Conservation (phyloP, 352 stramenopile genomes). For the Pythium pectinolyticum region DNA sequence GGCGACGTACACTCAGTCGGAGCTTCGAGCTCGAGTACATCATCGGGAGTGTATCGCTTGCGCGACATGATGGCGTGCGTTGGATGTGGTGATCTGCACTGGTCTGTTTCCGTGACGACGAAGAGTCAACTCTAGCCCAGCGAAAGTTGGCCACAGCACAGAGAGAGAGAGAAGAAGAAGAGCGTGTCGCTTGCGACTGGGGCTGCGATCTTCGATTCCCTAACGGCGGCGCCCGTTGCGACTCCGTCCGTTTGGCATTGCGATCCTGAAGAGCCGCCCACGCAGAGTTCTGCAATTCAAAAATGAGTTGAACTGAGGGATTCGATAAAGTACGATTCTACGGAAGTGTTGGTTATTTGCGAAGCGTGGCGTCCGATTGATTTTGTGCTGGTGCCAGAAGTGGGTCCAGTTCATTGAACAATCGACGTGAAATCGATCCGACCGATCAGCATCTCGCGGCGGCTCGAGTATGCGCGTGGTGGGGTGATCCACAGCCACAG, state of each 20-base stretch:
- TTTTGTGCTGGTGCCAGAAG: conserved; percentile 18
- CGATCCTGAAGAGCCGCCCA: conserved; percentile 13
- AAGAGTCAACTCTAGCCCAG: neutral
- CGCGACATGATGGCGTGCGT: conserved; percentile 54
- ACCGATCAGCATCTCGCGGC: conserved; percentile 12
- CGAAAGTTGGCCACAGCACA: too few relatives aligned
- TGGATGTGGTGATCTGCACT: too few relatives aligned
- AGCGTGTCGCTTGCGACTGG: too few relatives aligned
- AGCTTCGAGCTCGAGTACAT: conserved; percentile 78
- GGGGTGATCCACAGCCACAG: conserved; percentile 1
- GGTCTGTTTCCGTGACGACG: too few relatives aligned
- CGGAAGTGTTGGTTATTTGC: conserved; percentile 5
- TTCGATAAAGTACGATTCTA: conserved; percentile 8
- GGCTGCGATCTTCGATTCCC: conserved; percentile 32
- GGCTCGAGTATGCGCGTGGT: conserved; percentile 22
- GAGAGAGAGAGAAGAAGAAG: too few relatives aligned
- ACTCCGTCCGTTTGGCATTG: neutral
- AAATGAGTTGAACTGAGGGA: conserved; percentile 21
- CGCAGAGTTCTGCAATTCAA: conserved; percentile 20
- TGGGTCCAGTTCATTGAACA: conserved; percentile 22
- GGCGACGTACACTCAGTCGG: conserved; percentile 62
- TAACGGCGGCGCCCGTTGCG: neutral
- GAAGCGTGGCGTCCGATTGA: conserved; percentile 3
- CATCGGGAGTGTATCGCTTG: conserved; percentile 81
- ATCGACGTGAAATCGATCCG: conserved; percentile 11